These are phyloP conservation scores for Oryza punctata DNA, from an alignment of 176 grass and related monocot species.

Conservation along the genomic window DNA sequence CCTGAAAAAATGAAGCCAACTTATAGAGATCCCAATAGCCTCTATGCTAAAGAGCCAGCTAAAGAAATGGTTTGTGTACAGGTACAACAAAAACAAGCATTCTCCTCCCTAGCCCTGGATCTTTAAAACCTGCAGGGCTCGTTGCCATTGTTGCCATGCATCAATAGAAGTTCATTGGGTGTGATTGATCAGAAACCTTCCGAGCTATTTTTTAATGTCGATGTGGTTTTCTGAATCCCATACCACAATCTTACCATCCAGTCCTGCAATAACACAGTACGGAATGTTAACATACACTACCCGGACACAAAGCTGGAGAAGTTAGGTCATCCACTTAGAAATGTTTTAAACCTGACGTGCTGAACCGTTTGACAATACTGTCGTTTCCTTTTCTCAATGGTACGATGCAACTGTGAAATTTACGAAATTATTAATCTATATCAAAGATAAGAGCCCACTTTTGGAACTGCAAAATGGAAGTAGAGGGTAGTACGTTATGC, in stretches of 20 bases:
- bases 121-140: constrained; percentile 50
- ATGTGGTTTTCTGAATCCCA: constrained; percentile 81
- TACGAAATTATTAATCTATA: background rate
- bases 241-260: constrained; percentile 94
- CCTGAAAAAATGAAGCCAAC: constrained; percentile 39
- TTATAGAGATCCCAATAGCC: constrained; percentile 13
- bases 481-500: constrained; percentile 73
- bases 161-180: background rate
- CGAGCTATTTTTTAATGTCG: constrained; percentile 32
- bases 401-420: constrained; percentile 68
- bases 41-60: constrained; percentile 32
- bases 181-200: background rate
- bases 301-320: background rate
- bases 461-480: constrained; percentile 10
- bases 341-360: constrained; percentile 82
- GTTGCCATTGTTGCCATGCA: background rate
- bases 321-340: background rate
- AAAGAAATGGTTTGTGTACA: constrained; percentile 47
- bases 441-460: background rate
- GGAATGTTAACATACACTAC: constrained; percentile 26
- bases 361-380: constrained; percentile 60
- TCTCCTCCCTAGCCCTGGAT: constrained; percentile 30
- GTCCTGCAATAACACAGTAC: constrained; percentile 40
- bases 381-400: constrained; percentile 59
- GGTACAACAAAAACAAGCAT: constrained; percentile 50